Evolutionary conservation across 139 green algal species (phyloP).

Genomic region (Eudorina sp.): DNA sequence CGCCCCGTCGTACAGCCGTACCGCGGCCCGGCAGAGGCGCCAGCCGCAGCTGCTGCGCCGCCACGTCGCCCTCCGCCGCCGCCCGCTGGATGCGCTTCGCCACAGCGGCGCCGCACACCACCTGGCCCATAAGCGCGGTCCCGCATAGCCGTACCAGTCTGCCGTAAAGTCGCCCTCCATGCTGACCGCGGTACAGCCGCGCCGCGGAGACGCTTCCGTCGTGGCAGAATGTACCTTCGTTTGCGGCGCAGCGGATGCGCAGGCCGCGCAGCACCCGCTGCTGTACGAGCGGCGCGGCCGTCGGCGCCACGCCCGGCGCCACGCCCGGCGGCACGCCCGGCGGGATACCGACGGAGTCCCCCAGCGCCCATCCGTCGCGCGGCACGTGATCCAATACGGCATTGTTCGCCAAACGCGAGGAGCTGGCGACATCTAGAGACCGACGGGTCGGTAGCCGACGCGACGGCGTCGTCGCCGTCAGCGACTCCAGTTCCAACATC

Average conservation of each 20-base stretch:
- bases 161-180: constrained; percentile 2
- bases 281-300: not conserved
- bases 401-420: too few relatives aligned
- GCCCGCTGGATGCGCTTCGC: constrained; percentile 19
- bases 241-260: constrained; percentile 14
- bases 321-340: too few relatives aligned
- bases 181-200: constrained; percentile 34
- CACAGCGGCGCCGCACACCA: not conserved
- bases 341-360: too few relatives aligned
- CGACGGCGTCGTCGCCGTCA: too few relatives aligned
- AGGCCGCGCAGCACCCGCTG: constrained; percentile 30
- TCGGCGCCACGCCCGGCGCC: too few relatives aligned
- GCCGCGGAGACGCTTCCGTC: constrained; percentile 18
- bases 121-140: constrained; percentile 25
- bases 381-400: too few relatives aligned
- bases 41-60: constrained; percentile 8
- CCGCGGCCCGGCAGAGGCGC: not conserved
- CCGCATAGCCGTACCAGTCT: constrained; percentile 8
- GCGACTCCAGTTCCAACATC: too few relatives aligned
- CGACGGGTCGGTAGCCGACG: too few relatives aligned
- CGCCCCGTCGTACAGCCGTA: not conserved
- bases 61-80: not conserved
- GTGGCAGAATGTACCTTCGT: not conserved
- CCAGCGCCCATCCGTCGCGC: too few relatives aligned
- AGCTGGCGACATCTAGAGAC: too few relatives aligned